Base-by-base conservation (phyloP, 345 rosid genomes). In the Linum trigynum region DNA sequence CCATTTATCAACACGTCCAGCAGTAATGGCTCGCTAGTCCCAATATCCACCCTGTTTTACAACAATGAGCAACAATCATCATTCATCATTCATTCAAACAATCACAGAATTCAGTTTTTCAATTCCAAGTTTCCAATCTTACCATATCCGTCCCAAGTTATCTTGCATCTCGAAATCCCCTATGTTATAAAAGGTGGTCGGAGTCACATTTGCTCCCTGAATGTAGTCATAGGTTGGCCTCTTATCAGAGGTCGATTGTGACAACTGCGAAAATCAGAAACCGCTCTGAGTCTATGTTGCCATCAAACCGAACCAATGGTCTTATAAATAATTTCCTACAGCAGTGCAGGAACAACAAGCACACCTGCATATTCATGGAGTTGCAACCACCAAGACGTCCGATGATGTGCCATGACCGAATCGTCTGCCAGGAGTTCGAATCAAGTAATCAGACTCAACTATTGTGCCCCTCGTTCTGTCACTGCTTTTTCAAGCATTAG, bases 291-390 rank as follows among this genome's bases (percentile, higher is more conserved):
- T 41, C 9, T 4, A 41, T 41, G 32, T 23, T 8, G 6, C 45
- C 45, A 41, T 8, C 6, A 4, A 1, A 8, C 45, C 1, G 45
- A 4, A 4, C 9, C 9, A 41, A 41, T 4, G 45, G 5, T 1
- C 45, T 4, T 41, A 8, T 62, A 35, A 11, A 62, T 38, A 16
- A 51, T 14, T 61, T 38, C 42, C n/a, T 6, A 45, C 71, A n/a
- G n/a, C n/a, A n/a, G n/a, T n/a, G n/a, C n/a, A n/a, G n/a, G n/a
- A n/a, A n/a, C 3, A 67, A 17, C 56, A 57, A 57, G 53, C 64
- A 69, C 81, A 90, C 98, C 79, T 94, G 99, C 96, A 94, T 90
- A 79, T 94, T 94, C 97, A 94, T 84, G 78, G 97, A 81, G 75
- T 90, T 90, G 83, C 88, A 90, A 65, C 97, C 97, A 75, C 99